A percentile compares a stretch with the other conserved stretches of the same genome.
Evolutionary conservation across 257 asterid species (phyloP).

Genomic region (Nicotiana obtusifolia): DNA sequence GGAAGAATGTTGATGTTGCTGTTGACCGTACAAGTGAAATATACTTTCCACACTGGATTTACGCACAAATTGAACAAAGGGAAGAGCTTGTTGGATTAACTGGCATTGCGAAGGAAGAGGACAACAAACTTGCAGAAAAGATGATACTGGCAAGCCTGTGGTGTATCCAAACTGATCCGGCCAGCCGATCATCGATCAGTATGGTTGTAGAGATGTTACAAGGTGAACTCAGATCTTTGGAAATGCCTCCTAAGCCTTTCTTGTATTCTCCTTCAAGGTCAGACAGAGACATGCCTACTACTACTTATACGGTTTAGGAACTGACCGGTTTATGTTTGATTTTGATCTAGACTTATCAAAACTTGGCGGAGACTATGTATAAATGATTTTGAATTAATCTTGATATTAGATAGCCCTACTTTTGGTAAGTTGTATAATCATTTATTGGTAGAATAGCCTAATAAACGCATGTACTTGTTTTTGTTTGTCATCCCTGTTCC

Average conservation of each 20-base stretch:
- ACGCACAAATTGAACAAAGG: conserved; percentile 11
- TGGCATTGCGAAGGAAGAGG: conserved; percentile 12
- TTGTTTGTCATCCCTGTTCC: too few species aligned
- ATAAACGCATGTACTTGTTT: too few species aligned
- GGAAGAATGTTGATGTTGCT: neutral
- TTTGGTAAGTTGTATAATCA: neutral
- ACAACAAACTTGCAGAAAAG: conserved; percentile 11
- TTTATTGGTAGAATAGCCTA: too few species aligned
- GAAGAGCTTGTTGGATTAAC: neutral
- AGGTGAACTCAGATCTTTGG: conserved; percentile 17
- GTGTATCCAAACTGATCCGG: conserved; percentile 37
- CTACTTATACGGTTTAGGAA: neutral
- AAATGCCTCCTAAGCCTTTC: conserved; percentile 28
- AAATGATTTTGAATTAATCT: neutral
- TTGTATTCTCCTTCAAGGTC: conserved; percentile 8
- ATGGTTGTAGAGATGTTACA: conserved; percentile 34
- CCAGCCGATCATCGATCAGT: conserved; percentile 22
- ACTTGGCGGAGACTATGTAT: neutral
- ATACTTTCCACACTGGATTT: conserved; percentile 26
- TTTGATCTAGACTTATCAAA: neutral
- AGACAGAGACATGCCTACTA: neutral
- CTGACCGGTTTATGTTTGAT: neutral
- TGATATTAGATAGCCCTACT: neutral
- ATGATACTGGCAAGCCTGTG: conserved; percentile 39
- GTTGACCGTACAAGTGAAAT: conserved; percentile 7